Evolutionary conservation across 371 early-diverging fungal genomes (phyloP), one percentile per base, ranked within the genome.

Genomic region (Capniomyces stellatus): DNA sequence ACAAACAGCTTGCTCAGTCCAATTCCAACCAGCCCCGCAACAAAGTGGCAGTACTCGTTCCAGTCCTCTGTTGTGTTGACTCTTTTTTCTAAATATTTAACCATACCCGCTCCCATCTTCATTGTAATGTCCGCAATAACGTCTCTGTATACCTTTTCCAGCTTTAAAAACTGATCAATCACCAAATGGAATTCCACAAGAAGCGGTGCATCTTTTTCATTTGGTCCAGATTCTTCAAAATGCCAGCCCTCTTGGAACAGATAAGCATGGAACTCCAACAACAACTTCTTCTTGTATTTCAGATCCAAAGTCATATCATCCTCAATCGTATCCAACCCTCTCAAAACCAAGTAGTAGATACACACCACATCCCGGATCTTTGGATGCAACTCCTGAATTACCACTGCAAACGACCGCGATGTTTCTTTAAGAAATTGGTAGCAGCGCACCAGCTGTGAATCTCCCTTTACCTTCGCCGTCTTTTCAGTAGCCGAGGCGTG

Each of bases 261-360:
- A 40, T 76, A 63, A 54, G 83, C 73, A 60, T 92, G 83, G 71
- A 96, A 94, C 3, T 71, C 67, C 52, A 77, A 67, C 61, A 96
- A 68, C 27, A 92, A 58, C 19, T 75, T 71, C 28, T 80, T 61
- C 66, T 96, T 96, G 62, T 67, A 75, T 4, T 80, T 77, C 39
- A 82, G 65, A 22, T 72, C 69, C 35, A 95, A 71, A 28, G 89
- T 81, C 94, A 97, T 92, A 61, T 97, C 98, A 71, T 97, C 98
- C 72, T 97, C 98, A 54, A 97, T 76, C 1, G 98, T 97, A 66
- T 97, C 98, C 55, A 95, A 75, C 8, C 90, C 98, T 46, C 98
- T 82, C 55, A 97, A 75, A 39, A 91, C 77, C 30, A 89, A 76
- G 67, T 97, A 97, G 64, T 93, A 94, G 55, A 97, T 61, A 71